Base-by-base conservation (phyloP, 179 eudicot species). In the Vitellaria paradoxa region DNA sequence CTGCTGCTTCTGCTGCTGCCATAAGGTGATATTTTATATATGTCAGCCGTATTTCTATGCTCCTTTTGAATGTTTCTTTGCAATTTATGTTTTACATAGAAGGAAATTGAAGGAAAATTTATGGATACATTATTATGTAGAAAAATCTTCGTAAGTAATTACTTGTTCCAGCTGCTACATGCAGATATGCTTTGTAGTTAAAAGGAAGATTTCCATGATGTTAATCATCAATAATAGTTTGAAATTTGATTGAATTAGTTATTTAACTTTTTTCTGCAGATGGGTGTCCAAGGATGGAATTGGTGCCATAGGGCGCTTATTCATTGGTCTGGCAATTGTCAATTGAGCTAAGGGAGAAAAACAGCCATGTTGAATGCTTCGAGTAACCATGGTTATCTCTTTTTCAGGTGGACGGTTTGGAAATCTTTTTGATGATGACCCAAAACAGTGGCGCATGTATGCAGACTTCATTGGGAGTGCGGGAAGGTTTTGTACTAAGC, bases 221-320 rank as follows among this genome's bases (percentile, higher is more conserved):
- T 47, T 75, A 47, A 21, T 63, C 12, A 49, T 52, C 52, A 21
- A 64, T 24, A 53, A 45, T 66, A 53, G 64, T 76, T 12, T 63
- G 57, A 65, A 46, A 52, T 10, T 76, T 30, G 17, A 66, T 20
- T 76, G 30, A 65, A 64, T 59, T 24, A 53, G 37, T 23, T 70
- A 45, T 4, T 56, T 65, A 15, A 37, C 71, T 77, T 62, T 81
- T 81, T 53, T 47, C 14, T 76, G 69, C 86, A 95, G 99, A 88
- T 95, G 99, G 99, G 99, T 95, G 77, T 85, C 94, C 75, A 95
- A 95, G 88, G 99, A 95, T 85, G 99, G 99, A 85, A 91, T 95
- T 78, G 99, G 99, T 87, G 97, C 99, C 82, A 81, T 95, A 85
- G 99, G 99, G 40, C 97, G 99, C 66, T 86, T 95, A 73, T 82